Evolutionary conservation across 768 basidiomycete genomes (phyloP), one percentile per base, ranked within the genome.

Genomic region (Tylopilus vinaceipallidus): DNA sequence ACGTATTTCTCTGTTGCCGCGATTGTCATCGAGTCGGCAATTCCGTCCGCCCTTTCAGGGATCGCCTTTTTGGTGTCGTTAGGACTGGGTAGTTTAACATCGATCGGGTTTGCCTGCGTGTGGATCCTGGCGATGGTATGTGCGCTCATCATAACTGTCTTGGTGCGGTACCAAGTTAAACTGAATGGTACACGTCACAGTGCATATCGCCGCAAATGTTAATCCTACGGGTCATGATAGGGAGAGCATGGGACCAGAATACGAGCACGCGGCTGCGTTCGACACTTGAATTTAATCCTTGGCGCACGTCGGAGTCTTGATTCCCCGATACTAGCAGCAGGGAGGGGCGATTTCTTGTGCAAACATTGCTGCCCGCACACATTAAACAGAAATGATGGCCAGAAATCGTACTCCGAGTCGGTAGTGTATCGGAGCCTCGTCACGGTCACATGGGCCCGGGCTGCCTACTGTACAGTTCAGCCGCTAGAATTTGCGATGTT

Each of bases 131-230:
- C 60, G 50, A 66, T 61, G 58, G 64, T 65, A 10, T 14, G 49
- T 50, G 3, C 12, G 37, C 11, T 33, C 6, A 13, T 17, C 27
- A 24, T 17, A 6, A 13, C 29, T 3, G 17, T 20, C 16, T 20
- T 12, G 22, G 19, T 17, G 30, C 7, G 20, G 9, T n/a, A n/a
- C n/a, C n/a, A n/a, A n/a, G n/a, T n/a, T n/a, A n/a, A n/a, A n/a
- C 26, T 41, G 24, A 40, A 2, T 12, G 8, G 2, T 27, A 19
- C n/a, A 27, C 9, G 3, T 14, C 6, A 3, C 29, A 66, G 64
- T 64, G 57, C 38, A 62, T 66, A 49, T 62, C 64, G 16, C 63
- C 64, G 1, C 64, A 62, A 36, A 42, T 62, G 34, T 35, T 65
- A 38, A 60, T 67, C 27, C 52, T 67, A 13, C 53, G 60, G 27